Percentiles rank a stretch among this genome's conserved stretches.
phyloP scores from a whole-genome alignment of 345 rosid genomes.

The Kandelia obovata region DNA sequence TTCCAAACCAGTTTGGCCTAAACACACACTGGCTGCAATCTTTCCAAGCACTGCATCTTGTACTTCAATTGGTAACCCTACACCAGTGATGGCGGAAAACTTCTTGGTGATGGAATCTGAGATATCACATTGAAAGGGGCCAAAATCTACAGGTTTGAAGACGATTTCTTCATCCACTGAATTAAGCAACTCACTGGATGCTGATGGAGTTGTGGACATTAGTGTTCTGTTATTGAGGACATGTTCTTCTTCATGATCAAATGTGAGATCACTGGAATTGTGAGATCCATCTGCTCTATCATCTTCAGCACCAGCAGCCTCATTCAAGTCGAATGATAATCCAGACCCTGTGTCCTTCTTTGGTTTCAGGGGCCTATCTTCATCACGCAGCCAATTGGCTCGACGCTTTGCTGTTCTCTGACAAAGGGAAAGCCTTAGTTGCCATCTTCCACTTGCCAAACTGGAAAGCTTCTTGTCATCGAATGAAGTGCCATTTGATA shows the following conservation, averaged over 20 bases:
- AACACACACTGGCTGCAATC: conserved; percentile 62
- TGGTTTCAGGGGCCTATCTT: conserved; percentile 47
- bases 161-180: conserved; percentile 52
- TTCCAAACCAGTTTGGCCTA: conserved; percentile 60
- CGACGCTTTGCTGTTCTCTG: conserved; percentile 67
- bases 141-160: conserved; percentile 72
- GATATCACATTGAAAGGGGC: conserved; percentile 35
- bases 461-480: conserved; percentile 62
- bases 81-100: conserved; percentile 37
- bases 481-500: conserved; percentile 29
- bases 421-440: conserved; percentile 50
- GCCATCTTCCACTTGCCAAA: conserved; percentile 65
- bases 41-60: conserved; percentile 68
- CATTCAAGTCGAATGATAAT: conserved; percentile 71
- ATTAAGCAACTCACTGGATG: conserved; percentile 49
- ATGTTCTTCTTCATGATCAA: conserved; percentile 69
- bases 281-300: conserved; percentile 68
- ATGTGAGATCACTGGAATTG: conserved; percentile 84
- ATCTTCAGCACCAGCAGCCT: conserved; percentile 57
- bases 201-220: conserved; percentile 31
- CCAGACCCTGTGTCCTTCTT: conserved; percentile 49
- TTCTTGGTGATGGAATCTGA: conserved; percentile 46
- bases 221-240: conserved; percentile 47
- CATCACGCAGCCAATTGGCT: conserved; percentile 60
- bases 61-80: conserved; percentile 44